Conservation (phyloP, 179 eudicot species). For the Monotropa hypopitys region DNA sequence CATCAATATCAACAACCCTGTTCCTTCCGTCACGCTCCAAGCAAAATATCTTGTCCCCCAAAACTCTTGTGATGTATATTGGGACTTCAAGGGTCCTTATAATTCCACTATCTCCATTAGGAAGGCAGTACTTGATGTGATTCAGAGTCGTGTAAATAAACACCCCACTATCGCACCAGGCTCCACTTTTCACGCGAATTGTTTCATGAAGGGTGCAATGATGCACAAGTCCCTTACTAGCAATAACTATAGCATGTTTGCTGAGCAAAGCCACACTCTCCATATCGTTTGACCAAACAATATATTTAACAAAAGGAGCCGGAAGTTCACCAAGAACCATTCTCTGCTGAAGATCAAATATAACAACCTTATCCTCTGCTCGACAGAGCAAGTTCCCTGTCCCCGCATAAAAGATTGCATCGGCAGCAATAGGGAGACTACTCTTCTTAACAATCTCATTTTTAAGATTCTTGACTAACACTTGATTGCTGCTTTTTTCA, state of each 20-base stretch:
- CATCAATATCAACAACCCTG: constrained; percentile 51
- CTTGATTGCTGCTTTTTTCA: constrained; percentile 76
- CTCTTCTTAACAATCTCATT: constrained; percentile 82
- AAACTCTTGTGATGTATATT: constrained; percentile 58
- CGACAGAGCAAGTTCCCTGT: constrained; percentile 79
- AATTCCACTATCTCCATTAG: constrained; percentile 85
- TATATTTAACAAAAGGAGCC: constrained; percentile 58
- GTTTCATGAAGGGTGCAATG: constrained; percentile 93
- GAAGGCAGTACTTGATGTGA: constrained; percentile 84
- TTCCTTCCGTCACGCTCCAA: constrained; percentile 80
- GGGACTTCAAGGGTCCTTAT: constrained; percentile 78
- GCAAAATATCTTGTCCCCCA: constrained; percentile 63
- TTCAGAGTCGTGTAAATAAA: constrained; percentile 74
- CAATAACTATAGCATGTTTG: constrained; percentile 73
- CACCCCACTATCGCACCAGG: constrained; percentile 84
- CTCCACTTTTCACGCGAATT: constrained; percentile 85
- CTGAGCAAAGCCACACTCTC: constrained; percentile 79
- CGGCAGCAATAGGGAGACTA: constrained; percentile 55
- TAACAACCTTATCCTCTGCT: constrained; percentile 72
- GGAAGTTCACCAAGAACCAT: constrained; percentile 69
- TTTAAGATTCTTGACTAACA: constrained; percentile 70
- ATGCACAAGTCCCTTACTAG: constrained; percentile 69
- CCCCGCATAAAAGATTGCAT: constrained; percentile 83
- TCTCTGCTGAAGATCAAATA: constrained; percentile 89
- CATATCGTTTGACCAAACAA: constrained; percentile 89